A percentile compares a stretch with the other conserved stretches of the same genome.
These are phyloP conservation scores for Apostasia ramifera DNA, from an alignment of 106 monocot species.

Conservation along the genomic window DNA sequence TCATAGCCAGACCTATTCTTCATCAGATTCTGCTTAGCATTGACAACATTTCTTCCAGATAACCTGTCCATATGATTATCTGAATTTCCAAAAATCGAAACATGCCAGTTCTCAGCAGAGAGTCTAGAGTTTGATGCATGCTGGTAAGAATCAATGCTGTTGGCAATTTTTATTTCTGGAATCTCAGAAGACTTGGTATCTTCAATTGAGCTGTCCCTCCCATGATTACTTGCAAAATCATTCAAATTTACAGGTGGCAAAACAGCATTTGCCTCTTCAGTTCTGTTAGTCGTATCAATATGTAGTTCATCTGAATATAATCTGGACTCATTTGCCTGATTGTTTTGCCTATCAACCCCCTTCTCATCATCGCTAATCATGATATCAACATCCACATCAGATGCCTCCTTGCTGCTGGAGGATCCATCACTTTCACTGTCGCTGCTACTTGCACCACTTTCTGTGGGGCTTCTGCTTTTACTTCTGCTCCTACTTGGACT, in stretches of 20 bases:
- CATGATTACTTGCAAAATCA: constrained; percentile 22
- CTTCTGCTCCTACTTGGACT: constrained; percentile 57
- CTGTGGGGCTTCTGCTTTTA: constrained; percentile 56
- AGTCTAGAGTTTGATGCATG: constrained; percentile 5
- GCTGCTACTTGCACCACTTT: constrained; percentile 84
- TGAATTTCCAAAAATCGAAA: constrained; percentile 7
- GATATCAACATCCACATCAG: constrained; percentile 86
- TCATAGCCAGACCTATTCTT: constrained; percentile 18
- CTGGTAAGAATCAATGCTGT: constrained; percentile 3
- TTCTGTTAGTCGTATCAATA: constrained; percentile 15
- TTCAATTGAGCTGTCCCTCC: constrained; percentile 16
- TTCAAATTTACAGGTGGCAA: constrained; percentile 27
- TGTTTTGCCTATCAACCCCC: constrained; percentile 18
- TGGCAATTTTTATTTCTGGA: constrained; percentile 5
- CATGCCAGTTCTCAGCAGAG: constrained; percentile 7
- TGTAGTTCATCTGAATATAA: constrained; percentile 19
- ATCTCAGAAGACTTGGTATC: constrained; percentile 21
- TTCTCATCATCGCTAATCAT: constrained; percentile 81
- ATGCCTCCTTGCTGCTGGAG: constrained; percentile 85
- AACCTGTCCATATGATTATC: constrained; percentile 5
- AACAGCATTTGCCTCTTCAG: constrained; percentile 16
- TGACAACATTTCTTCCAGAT: constrained; percentile 1
- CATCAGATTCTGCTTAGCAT: constrained; percentile 10
- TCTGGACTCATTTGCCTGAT: constrained; percentile 18
- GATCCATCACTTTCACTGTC: constrained; percentile 90